Conservation (phyloP, 139 green algal species). For the Chlamydomonas asymmetrica region DNA sequence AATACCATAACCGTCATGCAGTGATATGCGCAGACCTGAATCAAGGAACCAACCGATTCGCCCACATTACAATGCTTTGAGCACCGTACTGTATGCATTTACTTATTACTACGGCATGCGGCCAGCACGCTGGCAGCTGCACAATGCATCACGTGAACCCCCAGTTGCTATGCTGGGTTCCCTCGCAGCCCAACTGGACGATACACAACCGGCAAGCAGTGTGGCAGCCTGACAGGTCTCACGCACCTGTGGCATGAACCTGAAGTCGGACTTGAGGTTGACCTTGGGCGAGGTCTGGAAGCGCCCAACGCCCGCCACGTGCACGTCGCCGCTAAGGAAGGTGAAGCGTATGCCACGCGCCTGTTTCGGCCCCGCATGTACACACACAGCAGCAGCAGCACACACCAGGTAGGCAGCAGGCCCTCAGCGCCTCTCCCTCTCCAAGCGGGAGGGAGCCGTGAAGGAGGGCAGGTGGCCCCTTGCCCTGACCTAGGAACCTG, state of each 20-base stretch:
- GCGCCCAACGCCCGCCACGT: slow-evolving; percentile 43
- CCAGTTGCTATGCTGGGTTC: too few relatives aligned
- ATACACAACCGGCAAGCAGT: not conserved
- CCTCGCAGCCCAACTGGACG: too few relatives aligned
- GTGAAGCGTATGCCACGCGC: slow-evolving; percentile 48
- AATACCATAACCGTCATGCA: not conserved
- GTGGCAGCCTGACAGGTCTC: too few relatives aligned
- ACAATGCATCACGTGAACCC: too few relatives aligned
- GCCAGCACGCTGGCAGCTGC: too few relatives aligned
- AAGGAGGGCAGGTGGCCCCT: too few relatives aligned
- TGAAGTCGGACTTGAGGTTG: slow-evolving; percentile 32
- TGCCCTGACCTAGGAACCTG: too few relatives aligned
- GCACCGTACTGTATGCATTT: not conserved
- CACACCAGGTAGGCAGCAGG: too few relatives aligned
- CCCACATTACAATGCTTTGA: not conserved
- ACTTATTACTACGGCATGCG: not conserved
- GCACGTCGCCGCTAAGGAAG: slow-evolving; percentile 59
- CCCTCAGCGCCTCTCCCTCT: too few relatives aligned
- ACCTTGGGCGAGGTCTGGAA: slow-evolving; percentile 42
- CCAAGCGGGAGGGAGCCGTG: too few relatives aligned
- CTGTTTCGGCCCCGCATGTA: not conserved
- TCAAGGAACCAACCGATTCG: too few relatives aligned
- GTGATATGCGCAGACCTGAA: not conserved
- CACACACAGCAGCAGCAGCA: not conserved
- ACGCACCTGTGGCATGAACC: too few relatives aligned